phyloP scores from a whole-genome alignment of 2,329 filamentous ascomycete species.

The Stylonectria norvegica region DNA sequence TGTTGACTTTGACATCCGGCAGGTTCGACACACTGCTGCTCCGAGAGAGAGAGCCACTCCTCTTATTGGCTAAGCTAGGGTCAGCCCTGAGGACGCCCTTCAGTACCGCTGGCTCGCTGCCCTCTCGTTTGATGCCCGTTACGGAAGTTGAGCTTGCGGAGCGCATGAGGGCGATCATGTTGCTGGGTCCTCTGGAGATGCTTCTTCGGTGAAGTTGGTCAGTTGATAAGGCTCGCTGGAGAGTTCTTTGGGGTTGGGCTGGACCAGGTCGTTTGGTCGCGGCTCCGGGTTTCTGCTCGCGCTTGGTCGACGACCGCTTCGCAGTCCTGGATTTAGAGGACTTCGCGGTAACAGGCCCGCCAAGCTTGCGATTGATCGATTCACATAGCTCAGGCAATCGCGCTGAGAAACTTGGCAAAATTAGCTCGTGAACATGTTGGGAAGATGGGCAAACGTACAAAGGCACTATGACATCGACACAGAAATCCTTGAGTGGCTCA shows the following conservation, averaged over 20 bases:
- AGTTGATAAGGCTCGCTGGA: conserved; percentile 62
- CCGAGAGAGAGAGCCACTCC: conserved; percentile 33
- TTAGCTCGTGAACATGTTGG: conserved; percentile 31
- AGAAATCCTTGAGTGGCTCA: conserved; percentile 72
- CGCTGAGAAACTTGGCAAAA: conserved; percentile 59
- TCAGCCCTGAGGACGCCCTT: conserved; percentile 48
- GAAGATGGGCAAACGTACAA: conserved; percentile 53
- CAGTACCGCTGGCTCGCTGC: conserved; percentile 55
- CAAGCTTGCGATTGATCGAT: conserved; percentile 70
- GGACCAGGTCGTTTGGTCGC: conserved; percentile 46
- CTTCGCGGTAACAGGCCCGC: conserved; percentile 63
- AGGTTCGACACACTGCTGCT: conserved; percentile 48
- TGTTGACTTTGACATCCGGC: conserved; percentile 57
- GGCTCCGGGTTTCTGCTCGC: conserved; percentile 50
- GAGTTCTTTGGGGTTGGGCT: conserved; percentile 45
- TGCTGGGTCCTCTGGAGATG: conserved; percentile 55
- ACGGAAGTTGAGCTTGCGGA: conserved; percentile 63
- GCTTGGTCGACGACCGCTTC: conserved; percentile 41
- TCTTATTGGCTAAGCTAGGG: conserved; percentile 38
- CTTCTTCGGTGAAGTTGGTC: conserved; percentile 53
- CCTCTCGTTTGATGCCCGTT: conserved; percentile 64
- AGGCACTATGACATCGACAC: conserved; percentile 74
- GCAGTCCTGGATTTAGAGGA: conserved; percentile 48
- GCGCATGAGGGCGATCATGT: conserved; percentile 61
- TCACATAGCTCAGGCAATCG: conserved; percentile 70